Evolutionary conservation across 1,139 yeast species (phyloP), one percentile per base, ranked within the genome.

Genomic region (Dujonia santamariae): DNA sequence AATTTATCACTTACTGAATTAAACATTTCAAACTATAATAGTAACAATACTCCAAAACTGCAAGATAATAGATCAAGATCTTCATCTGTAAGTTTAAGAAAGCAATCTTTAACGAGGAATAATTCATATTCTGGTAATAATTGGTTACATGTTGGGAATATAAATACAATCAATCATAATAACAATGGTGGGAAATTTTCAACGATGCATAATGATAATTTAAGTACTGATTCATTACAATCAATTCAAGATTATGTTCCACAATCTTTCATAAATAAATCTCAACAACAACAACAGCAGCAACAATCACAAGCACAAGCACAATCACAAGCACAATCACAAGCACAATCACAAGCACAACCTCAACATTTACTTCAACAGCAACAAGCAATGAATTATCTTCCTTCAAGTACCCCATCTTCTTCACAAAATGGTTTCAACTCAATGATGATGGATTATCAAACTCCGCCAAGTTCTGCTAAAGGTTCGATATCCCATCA

Each of bases 121-220:
- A 69, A 67, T 43, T 65, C 72, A 14, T 55, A 55, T 36, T 46
- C 50, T 23, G 60, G 55, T 30, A 59, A 55, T 41, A 64, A 58
- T 41, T 69, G 75, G 75, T 54, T 69, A 30, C 75, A 69, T 48
- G 71, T 69, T 28, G 75, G 75, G 2, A 69, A 68, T 43, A 55
- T 69, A 39, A 59, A 53, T 42, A 62, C 55, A 32, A 56, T 65
- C 17, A 58, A 67, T 39, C 58, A 64, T 16, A 39, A 40, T 13
- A 26, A 38, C 34, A 12, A 34, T 36, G 28, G 38, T 33, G 14
- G 34, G 24, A 17, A 33, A 36, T 20, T 29, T 29, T 19, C 31
- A 18, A 22, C 34, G n/a, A 30, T 28, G 37, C 43, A 53, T 29
- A 49, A 55, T 7, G 56, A 50, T 18, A 60, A 61, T 41, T 55